These are phyloP conservation scores for Neopestalotiopsis clavispora DNA, from an alignment of 2,329 filamentous ascomycete genomes.

Conservation along the genomic window DNA sequence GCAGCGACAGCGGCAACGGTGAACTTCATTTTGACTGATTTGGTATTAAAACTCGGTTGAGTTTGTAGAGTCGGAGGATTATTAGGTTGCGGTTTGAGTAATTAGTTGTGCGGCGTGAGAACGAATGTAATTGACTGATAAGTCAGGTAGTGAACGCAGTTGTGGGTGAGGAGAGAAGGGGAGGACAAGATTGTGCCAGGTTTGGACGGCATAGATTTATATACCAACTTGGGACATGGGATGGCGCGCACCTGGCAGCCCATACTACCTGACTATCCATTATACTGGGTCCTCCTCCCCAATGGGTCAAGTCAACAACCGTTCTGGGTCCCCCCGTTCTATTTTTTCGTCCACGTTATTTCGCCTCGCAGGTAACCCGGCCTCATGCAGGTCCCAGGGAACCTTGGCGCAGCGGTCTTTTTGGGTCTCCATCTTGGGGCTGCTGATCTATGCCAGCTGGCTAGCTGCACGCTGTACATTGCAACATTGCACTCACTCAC, in stretches of 20 bases:
- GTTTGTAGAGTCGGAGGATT: conserved; percentile 32
- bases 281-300: conserved; percentile 18
- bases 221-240: conserved; percentile 42
- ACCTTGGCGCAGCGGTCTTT: background rate
- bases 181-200: conserved; percentile 38
- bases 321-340: background rate
- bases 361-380: conserved; percentile 32
- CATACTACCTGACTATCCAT: too few species aligned
- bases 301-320: conserved; percentile 5
- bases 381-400: conserved; percentile 4
- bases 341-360: conserved; percentile 28
- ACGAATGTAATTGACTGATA: conserved; percentile 65
- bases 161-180: conserved; percentile 52
- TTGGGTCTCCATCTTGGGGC: background rate
- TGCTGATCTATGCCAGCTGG: conserved; percentile 5
- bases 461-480: background rate
- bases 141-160: conserved; percentile 56
- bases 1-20: conserved; percentile 57
- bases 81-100: conserved; percentile 23
- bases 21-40: conserved; percentile 70
- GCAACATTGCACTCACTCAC: background rate
- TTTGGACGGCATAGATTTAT: conserved; percentile 49
- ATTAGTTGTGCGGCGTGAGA: conserved; percentile 34
- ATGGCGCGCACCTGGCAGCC: background rate
- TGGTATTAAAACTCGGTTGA: conserved; percentile 39